Conservation (phyloP, 2,329 filamentous ascomycete genomes). For the Westerdykella ornata region DNA sequence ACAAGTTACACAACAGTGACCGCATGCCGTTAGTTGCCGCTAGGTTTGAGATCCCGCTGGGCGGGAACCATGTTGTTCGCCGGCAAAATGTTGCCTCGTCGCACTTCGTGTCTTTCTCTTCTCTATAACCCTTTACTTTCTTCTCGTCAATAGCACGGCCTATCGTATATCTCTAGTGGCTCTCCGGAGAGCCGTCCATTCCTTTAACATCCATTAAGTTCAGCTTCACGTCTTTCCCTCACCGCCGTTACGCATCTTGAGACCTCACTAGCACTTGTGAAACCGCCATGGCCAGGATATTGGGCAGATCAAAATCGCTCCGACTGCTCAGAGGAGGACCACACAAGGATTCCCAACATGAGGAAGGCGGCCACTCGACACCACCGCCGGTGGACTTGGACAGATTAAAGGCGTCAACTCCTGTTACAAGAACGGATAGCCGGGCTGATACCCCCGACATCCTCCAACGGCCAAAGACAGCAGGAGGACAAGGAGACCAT, state of each 20-base stretch:
- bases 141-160: constrained; percentile 11
- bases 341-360: constrained; percentile 26
- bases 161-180: constrained; percentile 22
- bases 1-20: constrained; percentile 13
- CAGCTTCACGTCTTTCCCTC: constrained; percentile 18
- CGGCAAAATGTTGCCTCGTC: constrained; percentile 16
- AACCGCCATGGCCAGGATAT: constrained; percentile 36
- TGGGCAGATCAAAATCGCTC: constrained; percentile 35
- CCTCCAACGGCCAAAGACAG: constrained; percentile 30
- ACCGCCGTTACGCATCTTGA: constrained; percentile 20
- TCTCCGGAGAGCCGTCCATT: constrained; percentile 38
- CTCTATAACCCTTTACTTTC: constrained; percentile 15
- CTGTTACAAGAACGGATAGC: constrained; percentile 19
- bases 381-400: constrained; percentile 24
- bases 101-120: constrained; percentile 15
- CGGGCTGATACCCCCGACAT: constrained; percentile 26
- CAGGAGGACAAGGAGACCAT: constrained; percentile 30
- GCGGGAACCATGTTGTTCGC: constrained; percentile 21
- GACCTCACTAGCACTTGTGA: constrained; percentile 31
- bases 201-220: constrained; percentile 23
- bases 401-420: constrained; percentile 29
- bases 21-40: constrained; percentile 20
- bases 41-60: constrained; percentile 22
- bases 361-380: constrained; percentile 18
- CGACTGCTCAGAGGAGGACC: constrained; percentile 27